Conservation (phyloP, 495 filamentous ascomycete species). For the Neurospora cerealis region DNA sequence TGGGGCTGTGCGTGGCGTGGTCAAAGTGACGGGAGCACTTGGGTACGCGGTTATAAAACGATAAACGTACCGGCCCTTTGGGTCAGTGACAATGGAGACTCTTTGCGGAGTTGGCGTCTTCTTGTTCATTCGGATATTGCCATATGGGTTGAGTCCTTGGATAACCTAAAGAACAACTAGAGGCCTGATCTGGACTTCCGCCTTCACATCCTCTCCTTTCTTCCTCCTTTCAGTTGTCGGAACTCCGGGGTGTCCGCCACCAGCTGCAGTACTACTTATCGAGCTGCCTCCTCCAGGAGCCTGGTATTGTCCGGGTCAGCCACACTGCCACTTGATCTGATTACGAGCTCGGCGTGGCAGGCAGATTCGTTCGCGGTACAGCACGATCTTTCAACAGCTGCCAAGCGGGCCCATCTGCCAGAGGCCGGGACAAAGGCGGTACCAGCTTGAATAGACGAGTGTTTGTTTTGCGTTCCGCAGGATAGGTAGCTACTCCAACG, state of each 20-base stretch:
- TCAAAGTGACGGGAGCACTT: not conserved
- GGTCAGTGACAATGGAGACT: not conserved
- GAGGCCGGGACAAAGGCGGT: not conserved
- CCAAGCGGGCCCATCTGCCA: not conserved
- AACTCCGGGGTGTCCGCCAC: not conserved
- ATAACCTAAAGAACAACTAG: not conserved
- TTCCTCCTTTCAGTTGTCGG: not conserved
- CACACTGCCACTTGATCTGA: not conserved
- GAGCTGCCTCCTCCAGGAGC: not conserved
- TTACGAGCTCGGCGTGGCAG: not conserved
- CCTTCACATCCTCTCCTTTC: not conserved
- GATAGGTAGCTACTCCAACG: not conserved
- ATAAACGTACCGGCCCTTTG: not conserved
- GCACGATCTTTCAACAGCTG: not conserved
- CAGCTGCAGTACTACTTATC: not conserved
- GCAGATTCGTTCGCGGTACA: not conserved
- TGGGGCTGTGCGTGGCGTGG: not conserved
- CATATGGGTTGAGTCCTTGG: not conserved
- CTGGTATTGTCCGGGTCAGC: not conserved
- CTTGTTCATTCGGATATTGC: not conserved
- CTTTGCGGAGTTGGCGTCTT: not conserved
- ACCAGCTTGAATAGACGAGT: not conserved
- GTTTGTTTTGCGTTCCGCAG: not conserved
- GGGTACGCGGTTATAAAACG: not conserved
- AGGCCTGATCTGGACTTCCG: not conserved